Percentiles rank a stretch among this genome's conserved stretches.
Evolutionary conservation across 2,329 filamentous ascomycete genomes (phyloP).

Genomic region (Aphanocladium album): DNA sequence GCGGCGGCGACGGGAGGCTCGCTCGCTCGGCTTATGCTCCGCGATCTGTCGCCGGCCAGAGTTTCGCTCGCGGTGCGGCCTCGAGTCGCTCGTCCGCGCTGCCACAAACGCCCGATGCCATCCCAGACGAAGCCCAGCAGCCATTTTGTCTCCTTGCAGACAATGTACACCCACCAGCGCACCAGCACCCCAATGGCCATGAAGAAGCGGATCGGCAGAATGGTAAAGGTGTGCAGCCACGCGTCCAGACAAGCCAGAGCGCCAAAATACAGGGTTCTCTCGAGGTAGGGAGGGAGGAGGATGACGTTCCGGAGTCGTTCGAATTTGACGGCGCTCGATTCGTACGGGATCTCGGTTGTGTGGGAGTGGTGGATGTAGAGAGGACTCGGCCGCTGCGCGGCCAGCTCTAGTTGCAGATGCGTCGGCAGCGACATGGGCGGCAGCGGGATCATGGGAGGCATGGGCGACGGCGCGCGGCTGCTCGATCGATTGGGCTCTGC

Average conservation of each 20-base stretch:
- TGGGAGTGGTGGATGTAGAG: slow-evolving; percentile 61
- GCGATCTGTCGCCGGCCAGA: slow-evolving; percentile 33
- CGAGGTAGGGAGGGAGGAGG: slow-evolving; percentile 72
- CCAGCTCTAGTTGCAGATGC: slow-evolving; percentile 59
- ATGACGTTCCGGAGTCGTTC: slow-evolving; percentile 88
- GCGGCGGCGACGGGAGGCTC: slow-evolving; percentile 20
- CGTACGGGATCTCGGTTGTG: slow-evolving; percentile 65
- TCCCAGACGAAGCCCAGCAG: slow-evolving; percentile 72
- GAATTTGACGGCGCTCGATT: slow-evolving; percentile 87
- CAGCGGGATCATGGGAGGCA: slow-evolving; percentile 53
- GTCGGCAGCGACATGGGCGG: slow-evolving; percentile 64
- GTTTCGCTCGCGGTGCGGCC: slow-evolving; percentile 28
- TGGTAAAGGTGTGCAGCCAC: slow-evolving; percentile 96
- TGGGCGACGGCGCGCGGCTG: slow-evolving; percentile 39
- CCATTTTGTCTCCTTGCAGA: slow-evolving; percentile 67
- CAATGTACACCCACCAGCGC: slow-evolving; percentile 70
- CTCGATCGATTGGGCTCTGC: slow-evolving; percentile 17
- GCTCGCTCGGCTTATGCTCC: slow-evolving; percentile 33
- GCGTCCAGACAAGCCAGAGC: slow-evolving; percentile 88
- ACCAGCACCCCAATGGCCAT: slow-evolving; percentile 72
- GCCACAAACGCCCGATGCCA: slow-evolving; percentile 76
- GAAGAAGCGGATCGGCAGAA: slow-evolving; percentile 81
- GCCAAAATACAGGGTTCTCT: slow-evolving; percentile 82
- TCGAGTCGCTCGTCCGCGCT: slow-evolving; percentile 43
- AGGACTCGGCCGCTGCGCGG: slow-evolving; percentile 56